phyloP scores from a whole-genome alignment of 805 yeast genomes.

The Nakazawaea anatomiae region DNA sequence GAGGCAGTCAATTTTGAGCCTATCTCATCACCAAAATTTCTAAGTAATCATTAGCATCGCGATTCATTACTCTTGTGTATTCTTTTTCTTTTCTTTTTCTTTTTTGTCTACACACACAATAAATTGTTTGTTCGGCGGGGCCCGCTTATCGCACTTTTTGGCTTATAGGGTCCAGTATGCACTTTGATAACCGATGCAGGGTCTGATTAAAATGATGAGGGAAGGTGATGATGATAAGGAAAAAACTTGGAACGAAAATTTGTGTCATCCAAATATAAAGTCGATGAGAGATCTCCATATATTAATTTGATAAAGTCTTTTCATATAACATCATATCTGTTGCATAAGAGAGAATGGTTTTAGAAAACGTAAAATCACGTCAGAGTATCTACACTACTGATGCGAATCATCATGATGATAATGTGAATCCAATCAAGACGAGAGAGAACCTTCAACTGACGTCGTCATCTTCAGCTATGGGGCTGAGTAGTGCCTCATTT shows the following conservation, averaged over 20 bases:
- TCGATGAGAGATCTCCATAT: too few relatives aligned
- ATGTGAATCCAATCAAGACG: neutral
- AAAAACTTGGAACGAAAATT: too few relatives aligned
- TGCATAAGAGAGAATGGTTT: neutral
- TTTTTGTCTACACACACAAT: too few relatives aligned
- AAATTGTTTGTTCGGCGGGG: neutral
- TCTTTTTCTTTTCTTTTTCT: too few relatives aligned
- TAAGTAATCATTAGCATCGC: too few relatives aligned
- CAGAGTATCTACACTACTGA: neutral
- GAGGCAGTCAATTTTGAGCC: neutral
- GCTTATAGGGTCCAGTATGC: neutral
- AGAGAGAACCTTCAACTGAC: neutral
- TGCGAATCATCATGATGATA: neutral
- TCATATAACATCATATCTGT: too few relatives aligned
- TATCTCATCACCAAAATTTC: neutral
- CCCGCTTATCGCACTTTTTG: neutral
- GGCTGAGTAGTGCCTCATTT: neutral
- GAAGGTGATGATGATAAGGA: too few relatives aligned
- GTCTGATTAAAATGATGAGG: neutral
- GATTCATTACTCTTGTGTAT: too few relatives aligned
- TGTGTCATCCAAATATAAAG: too few relatives aligned
- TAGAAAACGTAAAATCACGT: neutral
- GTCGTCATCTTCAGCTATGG: neutral
- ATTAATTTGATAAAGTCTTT: too few relatives aligned
- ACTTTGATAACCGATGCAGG: neutral